phyloP scores from a whole-genome alignment of 257 asterid species.

The Penstemon davidsonii region DNA sequence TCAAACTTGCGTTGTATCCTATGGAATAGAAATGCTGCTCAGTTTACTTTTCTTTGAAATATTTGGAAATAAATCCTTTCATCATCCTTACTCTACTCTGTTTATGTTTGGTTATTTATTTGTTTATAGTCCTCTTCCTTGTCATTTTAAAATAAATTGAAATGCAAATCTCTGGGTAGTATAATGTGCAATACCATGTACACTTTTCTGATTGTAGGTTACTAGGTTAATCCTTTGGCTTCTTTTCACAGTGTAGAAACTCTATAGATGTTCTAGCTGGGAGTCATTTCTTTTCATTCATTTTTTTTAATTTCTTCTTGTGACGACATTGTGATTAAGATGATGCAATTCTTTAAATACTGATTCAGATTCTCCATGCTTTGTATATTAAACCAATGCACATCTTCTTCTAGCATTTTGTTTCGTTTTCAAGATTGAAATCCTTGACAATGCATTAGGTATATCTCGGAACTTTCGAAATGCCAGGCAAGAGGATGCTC shows the following conservation, averaged over 20 bases:
- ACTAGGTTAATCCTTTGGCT: slow-evolving; percentile 13
- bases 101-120: not conserved
- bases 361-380: not conserved
- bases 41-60: slow-evolving; percentile 6
- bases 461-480: slow-evolving; percentile 89
- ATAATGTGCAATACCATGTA: not conserved
- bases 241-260: not conserved
- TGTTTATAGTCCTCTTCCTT: not conserved
- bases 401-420: not conserved
- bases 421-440: slow-evolving; percentile 25
- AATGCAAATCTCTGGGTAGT: not conserved
- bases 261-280: not conserved
- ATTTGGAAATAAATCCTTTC: not conserved
- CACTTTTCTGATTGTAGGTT: not conserved
- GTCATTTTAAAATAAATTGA: not conserved
- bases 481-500: slow-evolving; percentile 97
- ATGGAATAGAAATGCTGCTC: slow-evolving; percentile 5
- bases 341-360: not conserved
- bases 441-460: slow-evolving; percentile 63
- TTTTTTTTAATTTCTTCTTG: not conserved
- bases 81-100: not conserved
- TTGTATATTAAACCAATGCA: not conserved
- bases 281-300: not conserved
- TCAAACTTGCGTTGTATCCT: slow-evolving; percentile 96
- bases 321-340: slow-evolving; percentile 12